Evolutionary conservation across 2,329 filamentous ascomycete genomes (phyloP), one percentile per base, ranked within the genome.

Genomic region (Diaporthe sp.): DNA sequence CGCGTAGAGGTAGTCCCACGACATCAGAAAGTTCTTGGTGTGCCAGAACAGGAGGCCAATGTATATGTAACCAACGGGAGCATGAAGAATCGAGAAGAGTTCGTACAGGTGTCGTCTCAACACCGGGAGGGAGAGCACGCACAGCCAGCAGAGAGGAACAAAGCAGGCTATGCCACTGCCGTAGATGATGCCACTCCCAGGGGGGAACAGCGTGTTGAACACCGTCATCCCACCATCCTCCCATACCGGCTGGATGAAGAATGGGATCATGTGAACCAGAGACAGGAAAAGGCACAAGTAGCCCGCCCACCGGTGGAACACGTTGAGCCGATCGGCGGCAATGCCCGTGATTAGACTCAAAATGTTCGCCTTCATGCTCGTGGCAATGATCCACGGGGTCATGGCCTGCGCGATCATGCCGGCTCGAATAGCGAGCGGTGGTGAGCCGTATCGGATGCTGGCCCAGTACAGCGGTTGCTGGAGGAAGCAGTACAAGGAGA

Each of bases 11-110:
- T 98, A 98, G 81, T 91, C 88, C 96, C 96, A 98, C 0, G 96
- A 98, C 73, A 92, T 93, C 51, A 98, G 89, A 79, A 94, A 98
- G 84, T 98, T 98, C 84, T 96, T 94, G 80, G 94, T 97, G 84
- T 98, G 96, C 96, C 96, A 98, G 85, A 98, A 98, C 39, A 98
- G 88, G 82, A 98, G 90, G 1, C 90, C 96, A 9, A 98, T 87
- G 81, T 97, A 98, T 19, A 94, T 87, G 53, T 96, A 90, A 0
- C 95, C 93, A 13, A 95, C 93, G 0, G 96, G 95, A 0, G 96
- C 91, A 81, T 98, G 96, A 4, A 98, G 86, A 42, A 93, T 84
- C 25, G 96, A 92, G 81, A 98, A 98, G 1, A 95, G 84, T 82
- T 98, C 96, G 83, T 98, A 98, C 79, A 94, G 93, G 78, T 91